Conservation (phyloP, 148 eudicot species). For the Fagopyrum esculentum region DNA sequence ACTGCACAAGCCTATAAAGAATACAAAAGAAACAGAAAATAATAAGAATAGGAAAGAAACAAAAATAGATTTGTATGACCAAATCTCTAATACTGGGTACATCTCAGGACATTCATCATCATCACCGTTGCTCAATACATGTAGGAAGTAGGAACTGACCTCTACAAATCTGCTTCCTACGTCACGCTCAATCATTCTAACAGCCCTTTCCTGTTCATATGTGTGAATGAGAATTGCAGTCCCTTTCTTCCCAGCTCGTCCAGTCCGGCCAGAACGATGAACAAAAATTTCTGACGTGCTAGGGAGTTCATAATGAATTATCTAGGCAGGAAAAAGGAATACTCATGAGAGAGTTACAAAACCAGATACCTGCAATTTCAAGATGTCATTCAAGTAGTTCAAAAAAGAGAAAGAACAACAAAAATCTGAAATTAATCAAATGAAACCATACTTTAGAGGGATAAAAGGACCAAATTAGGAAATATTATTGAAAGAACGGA, state of each 20-base stretch:
- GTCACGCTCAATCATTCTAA: slow-evolving; percentile 64
- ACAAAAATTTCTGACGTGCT: slow-evolving; percentile 77
- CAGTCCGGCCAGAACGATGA: slow-evolving; percentile 96
- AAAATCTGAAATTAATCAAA: background rate
- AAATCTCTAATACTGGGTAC: background rate
- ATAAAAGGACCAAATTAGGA: background rate
- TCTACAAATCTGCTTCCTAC: slow-evolving; percentile 67
- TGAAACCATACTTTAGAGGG: background rate
- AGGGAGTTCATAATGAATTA: slow-evolving; percentile 90
- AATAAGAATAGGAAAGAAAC: background rate
- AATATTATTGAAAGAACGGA: background rate
- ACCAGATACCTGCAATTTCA: background rate
- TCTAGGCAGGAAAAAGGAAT: slow-evolving; percentile 24
- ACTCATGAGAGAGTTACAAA: background rate
- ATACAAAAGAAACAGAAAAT: background rate
- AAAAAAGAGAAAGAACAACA: background rate
- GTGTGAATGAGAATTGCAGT: slow-evolving; percentile 67
- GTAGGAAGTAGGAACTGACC: slow-evolving; percentile 28
- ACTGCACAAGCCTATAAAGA: background rate
- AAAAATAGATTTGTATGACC: background rate
- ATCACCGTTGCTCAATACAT: background rate
- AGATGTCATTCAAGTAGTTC: background rate
- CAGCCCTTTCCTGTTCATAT: slow-evolving; percentile 48
- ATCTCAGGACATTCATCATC: background rate
- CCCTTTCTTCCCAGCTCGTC: slow-evolving; percentile 99